Evolutionary conservation across 2,329 filamentous ascomycete genomes (phyloP).

Genomic region (Nemania sp.): DNA sequence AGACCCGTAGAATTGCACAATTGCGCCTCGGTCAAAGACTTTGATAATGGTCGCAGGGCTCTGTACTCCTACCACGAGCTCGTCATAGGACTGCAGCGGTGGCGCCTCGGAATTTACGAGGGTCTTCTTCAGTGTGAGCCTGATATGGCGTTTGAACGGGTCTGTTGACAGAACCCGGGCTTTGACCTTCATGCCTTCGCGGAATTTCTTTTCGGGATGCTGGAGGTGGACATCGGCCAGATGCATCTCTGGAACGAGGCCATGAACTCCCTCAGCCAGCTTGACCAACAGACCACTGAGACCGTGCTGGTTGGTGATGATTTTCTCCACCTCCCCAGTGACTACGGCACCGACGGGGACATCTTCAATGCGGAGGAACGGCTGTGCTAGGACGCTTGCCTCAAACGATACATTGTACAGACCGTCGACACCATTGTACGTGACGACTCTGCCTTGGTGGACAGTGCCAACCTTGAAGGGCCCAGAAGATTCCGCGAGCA

Average conservation of each 20-base stretch:
- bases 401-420: conserved; percentile 85
- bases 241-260: conserved; percentile 86
- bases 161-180: conserved; percentile 83
- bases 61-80: conserved; percentile 73
- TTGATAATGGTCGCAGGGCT: conserved; percentile 86
- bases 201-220: conserved; percentile 95
- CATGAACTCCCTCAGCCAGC: conserved; percentile 82
- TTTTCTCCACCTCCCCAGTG: conserved; percentile 80
- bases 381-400: conserved; percentile 78
- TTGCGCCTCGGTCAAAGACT: conserved; percentile 75
- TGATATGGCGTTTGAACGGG: conserved; percentile 73
- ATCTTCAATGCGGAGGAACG: conserved; percentile 90
- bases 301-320: conserved; percentile 77
- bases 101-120: conserved; percentile 84
- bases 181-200: conserved; percentile 81
- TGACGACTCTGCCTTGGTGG: conserved; percentile 80
- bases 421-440: conserved; percentile 86
- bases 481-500: conserved; percentile 74
- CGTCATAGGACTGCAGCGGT: conserved; percentile 78
- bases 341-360: conserved; percentile 79
- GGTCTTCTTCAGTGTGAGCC: conserved; percentile 91
- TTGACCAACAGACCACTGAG: conserved; percentile 81
- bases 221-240: conserved; percentile 85
- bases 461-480: conserved; percentile 76
- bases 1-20: conserved; percentile 88